These are phyloP conservation scores for Penicillium simplicissimum DNA, from an alignment of 495 filamentous ascomycete genomes.

Conservation along the genomic window DNA sequence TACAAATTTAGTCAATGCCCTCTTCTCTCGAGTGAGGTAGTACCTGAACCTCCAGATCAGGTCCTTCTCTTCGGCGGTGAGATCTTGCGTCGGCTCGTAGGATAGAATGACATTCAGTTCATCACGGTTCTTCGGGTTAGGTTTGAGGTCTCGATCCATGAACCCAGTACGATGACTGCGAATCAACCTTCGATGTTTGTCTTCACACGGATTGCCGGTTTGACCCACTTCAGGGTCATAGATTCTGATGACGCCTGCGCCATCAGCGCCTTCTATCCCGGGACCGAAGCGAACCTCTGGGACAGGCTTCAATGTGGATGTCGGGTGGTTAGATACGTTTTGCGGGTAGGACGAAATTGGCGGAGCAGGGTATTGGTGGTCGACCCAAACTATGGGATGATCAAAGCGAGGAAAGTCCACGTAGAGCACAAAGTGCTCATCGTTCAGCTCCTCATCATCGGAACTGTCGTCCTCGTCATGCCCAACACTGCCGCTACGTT, in stretches of 20 bases:
- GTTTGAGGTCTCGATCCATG: slow-evolving; percentile 89
- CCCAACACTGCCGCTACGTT: slow-evolving; percentile 20
- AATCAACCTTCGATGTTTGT: slow-evolving; percentile 88
- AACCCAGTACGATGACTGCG: slow-evolving; percentile 91
- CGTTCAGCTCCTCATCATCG: slow-evolving; percentile 46
- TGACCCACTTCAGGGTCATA: slow-evolving; percentile 93
- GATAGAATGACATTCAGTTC: slow-evolving; percentile 88
- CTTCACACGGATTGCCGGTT: slow-evolving; percentile 90
- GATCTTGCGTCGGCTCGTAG: slow-evolving; percentile 86
- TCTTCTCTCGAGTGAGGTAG: slow-evolving; percentile 88
- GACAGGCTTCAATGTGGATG: slow-evolving; percentile 69
- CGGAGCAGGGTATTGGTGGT: slow-evolving; percentile 86
- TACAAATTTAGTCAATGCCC: slow-evolving; percentile 94
- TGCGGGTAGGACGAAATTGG: slow-evolving; percentile 71
- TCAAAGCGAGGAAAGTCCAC: slow-evolving; percentile 94
- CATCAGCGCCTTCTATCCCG: slow-evolving; percentile 66
- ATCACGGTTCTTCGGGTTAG: slow-evolving; percentile 94
- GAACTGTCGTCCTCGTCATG: slow-evolving; percentile 31
- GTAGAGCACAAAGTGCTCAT: slow-evolving; percentile 71
- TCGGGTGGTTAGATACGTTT: slow-evolving; percentile 61
- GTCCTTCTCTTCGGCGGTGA: slow-evolving; percentile 90
- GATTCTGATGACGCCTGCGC: slow-evolving; percentile 67
- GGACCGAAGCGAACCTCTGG: slow-evolving; percentile 83
- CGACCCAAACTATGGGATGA: slow-evolving; percentile 92
- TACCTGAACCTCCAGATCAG: slow-evolving; percentile 96